Evolutionary conservation across 83 land plant genomes (phyloP), one percentile per base, ranked within the genome.

Genomic region (Diphasiastrum complanatum): DNA sequence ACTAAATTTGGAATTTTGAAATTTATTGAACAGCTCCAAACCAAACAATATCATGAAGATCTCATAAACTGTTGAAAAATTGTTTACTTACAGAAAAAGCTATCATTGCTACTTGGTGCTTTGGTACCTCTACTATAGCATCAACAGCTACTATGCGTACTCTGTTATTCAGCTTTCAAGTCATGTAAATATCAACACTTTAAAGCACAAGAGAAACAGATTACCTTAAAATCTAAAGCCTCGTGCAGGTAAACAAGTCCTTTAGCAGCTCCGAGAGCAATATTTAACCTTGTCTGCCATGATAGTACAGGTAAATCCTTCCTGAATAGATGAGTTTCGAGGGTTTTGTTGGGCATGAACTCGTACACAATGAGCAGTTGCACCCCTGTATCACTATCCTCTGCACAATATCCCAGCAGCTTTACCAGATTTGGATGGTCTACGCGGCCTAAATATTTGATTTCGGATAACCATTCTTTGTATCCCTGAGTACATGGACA

Each of bases 171-270:
- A n/a, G n/a, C n/a, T n/a, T n/a, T n/a, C n/a, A n/a, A n/a, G n/a
- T n/a, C n/a, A n/a, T n/a, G n/a, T n/a, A n/a, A n/a, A n/a, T n/a
- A n/a, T n/a, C n/a, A n/a, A n/a, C n/a, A n/a, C n/a, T n/a, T n/a
- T n/a, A n/a, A n/a, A n/a, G n/a, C n/a, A n/a, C n/a, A n/a, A n/a
- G n/a, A n/a, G n/a, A n/a, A n/a, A n/a, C n/a, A n/a, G n/a, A n/a
- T n/a, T n/a, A n/a, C n/a, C n/a, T n/a, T n/a, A n/a, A n/a, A n/a
- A n/a, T n/a, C n/a, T n/a, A 66, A 46, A 14, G 47, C 75, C 47
- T 72, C 75, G 55, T 85, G 89, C 61, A 85, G 73, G 51, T 85
- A 85, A 6, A 79, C 85, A 56, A 85, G 62, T 30, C 89, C 89
- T 51, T 73, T 57, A 23, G 89, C 89, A 1, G 85, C 78, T 18